These are phyloP conservation scores for Filosporella fistucella DNA, from an alignment of 495 filamentous ascomycete genomes.

Conservation along the genomic window DNA sequence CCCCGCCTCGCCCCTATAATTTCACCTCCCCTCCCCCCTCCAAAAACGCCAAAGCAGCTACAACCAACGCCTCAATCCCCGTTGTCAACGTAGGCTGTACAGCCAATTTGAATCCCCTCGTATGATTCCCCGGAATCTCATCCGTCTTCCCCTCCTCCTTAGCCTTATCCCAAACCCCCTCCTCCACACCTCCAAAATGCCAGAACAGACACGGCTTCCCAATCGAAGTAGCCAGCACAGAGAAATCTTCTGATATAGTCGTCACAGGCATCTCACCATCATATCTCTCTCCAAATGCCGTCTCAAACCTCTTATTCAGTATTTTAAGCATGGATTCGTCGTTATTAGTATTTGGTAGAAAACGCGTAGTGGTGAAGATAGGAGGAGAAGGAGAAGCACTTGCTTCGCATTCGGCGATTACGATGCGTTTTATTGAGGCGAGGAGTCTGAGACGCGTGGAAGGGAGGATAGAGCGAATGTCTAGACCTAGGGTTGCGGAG, in stretches of 20 bases:
- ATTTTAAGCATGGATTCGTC: conserved; percentile 35
- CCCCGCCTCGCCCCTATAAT: too few species aligned
- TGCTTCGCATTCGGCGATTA: conserved; percentile 49
- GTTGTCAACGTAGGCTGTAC: conserved; percentile 52
- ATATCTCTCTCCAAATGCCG: conserved; percentile 33
- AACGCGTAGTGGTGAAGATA: conserved; percentile 27
- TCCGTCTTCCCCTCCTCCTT: conserved; percentile 35
- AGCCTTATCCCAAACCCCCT: conserved; percentile 18
- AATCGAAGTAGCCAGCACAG: conserved; percentile 42
- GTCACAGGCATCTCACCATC: conserved; percentile 13
- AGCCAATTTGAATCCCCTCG: conserved; percentile 50
- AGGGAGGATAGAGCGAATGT: conserved; percentile 35
- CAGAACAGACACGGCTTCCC: conserved; percentile 49
- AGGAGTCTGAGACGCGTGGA: conserved; percentile 37
- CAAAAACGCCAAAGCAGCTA: conserved; percentile 46
- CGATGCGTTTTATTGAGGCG: conserved; percentile 39
- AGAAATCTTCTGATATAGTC: conserved; percentile 50
- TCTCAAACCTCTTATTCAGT: conserved; percentile 34
- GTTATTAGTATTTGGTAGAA: conserved; percentile 46
- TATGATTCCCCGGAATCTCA: conserved; percentile 51
- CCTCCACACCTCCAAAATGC: conserved; percentile 45
- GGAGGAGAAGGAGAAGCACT: conserved; percentile 34
- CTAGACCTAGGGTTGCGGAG: conserved; percentile 36
- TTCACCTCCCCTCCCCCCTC: too few species aligned
- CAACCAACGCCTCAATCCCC: conserved; percentile 49